Conservation (phyloP, 2,329 filamentous ascomycete species). For the Daldinia eschscholtzii region DNA sequence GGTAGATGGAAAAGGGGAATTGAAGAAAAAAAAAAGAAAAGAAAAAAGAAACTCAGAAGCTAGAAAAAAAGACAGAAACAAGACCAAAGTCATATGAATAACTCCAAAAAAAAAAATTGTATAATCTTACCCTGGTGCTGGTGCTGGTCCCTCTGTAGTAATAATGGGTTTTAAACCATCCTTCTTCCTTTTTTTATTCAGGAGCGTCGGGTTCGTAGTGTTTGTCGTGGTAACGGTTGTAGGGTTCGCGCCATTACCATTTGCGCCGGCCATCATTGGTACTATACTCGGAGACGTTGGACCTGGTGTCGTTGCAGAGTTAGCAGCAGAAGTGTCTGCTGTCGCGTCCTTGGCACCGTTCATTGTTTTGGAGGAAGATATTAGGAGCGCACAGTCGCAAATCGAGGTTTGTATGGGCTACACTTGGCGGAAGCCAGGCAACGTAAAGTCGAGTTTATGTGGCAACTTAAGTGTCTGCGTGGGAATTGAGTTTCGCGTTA, state of each 20-base stretch:
- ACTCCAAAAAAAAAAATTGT: conserved; percentile 19
- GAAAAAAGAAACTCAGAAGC: conserved; percentile 6
- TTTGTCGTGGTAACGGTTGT: conserved; percentile 38
- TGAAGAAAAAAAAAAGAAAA: conserved; percentile 9
- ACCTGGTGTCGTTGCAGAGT: conserved; percentile 14
- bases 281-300: conserved; percentile 38
- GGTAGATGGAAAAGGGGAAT: conserved; percentile 13
- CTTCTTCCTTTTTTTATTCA: conserved; percentile 80
- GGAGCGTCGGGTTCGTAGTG: conserved; percentile 35
- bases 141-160: conserved; percentile 71
- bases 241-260: conserved; percentile 49
- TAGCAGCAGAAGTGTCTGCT: conserved; percentile 34
- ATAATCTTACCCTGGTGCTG: conserved; percentile 54
- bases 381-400: conserved; percentile 31
- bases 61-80: neutral
- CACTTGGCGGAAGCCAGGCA: conserved; percentile 13
- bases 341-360: conserved; percentile 48
- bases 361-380: conserved; percentile 41
- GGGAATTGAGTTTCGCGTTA: conserved; percentile 16
- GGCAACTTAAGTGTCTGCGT: conserved; percentile 26
- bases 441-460: conserved; percentile 13
- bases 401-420: conserved; percentile 18
- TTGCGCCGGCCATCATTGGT: conserved; percentile 53
- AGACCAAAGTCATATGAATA: neutral
- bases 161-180: conserved; percentile 81